Base-by-base conservation (phyloP, 1,284 basidiomycete genomes). In the Nidula niveotomentosa region DNA sequence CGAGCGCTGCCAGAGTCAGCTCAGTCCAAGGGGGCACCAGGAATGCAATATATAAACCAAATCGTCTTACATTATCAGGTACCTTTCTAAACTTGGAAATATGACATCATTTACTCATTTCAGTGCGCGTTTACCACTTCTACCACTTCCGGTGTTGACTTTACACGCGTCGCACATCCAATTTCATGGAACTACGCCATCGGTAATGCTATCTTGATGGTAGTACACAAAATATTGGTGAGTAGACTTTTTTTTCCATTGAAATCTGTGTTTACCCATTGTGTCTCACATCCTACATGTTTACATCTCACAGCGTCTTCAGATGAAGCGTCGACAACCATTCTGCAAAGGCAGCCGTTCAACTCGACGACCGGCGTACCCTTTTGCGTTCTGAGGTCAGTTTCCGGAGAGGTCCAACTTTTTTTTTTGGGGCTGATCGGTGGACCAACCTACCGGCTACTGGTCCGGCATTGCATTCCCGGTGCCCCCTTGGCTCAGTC, bases 311-410 rank as follows among this genome's bases (percentile, higher is more conserved):
- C 37, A 39, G 9, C n/a, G 8, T 39, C 37, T 39, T 8, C 37
- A 39, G n/a, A n/a, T n/a, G n/a, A 39, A 9, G n/a, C 37, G n/a
- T 39, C 37, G 9, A n/a, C 37, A 39, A 39, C 37, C n/a, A 8
- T 39, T 39, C 37, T n/a, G n/a, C 37, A 39, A 9, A 39, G 37
- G 37, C 37, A 39, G 8, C n/a, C n/a, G n/a, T 39, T 69, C 70
- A 0, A 64, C 65, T 6, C n/a, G n/a, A n/a, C n/a, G n/a, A n/a
- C n/a, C n/a, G n/a, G n/a, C n/a, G n/a, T n/a, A n/a, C n/a, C n/a
- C n/a, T n/a, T n/a, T n/a, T n/a, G n/a, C n/a, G n/a, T n/a, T n/a
- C n/a, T n/a, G n/a, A n/a, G n/a, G n/a, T n/a, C n/a, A n/a, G n/a
- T n/a, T n/a, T n/a, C n/a, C n/a, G n/a, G n/a, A n/a, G n/a, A n/a